Evolutionary conservation across 2,329 filamentous ascomycete species (phyloP), one percentile per base, ranked within the genome.

Genomic region (Aspergillus melleus): DNA sequence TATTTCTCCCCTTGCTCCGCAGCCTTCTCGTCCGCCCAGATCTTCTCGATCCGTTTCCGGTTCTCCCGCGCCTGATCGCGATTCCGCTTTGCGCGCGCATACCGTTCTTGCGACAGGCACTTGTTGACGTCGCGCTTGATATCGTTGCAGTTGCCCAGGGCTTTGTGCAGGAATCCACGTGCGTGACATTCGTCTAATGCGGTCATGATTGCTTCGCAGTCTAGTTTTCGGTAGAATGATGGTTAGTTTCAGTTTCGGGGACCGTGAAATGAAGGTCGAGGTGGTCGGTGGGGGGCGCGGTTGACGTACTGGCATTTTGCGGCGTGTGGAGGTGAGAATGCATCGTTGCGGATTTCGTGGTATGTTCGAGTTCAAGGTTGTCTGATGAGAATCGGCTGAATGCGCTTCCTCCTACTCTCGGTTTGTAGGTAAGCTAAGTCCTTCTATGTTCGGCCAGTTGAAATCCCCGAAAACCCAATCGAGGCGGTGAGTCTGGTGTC

Each of bases 281-380:
- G 6, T 29, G 8, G 6, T 29, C 26, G 26, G 26, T n/a, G 60
- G 44, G 10, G 10, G 52, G 50, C 47, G 47, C 29, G 36, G 52
- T 55, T 72, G 49, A 75, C 79, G 49, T 84, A 96, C 94, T 93
- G 68, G 86, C 83, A 69, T 96, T 96, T 74, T 96, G 89, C 75
- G 95, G 92, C 29, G 92, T 96, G 74, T 98, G 93, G 2, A 99
- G 82, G 80, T 97, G 94, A 57, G 95, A 96, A 91, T 99, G 95
- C 95, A 99, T 99, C 49, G 70, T 16, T 42, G 36, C 14, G 1
- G 16, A 8, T 8, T 42, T 42, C 16, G 36, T 2, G 75, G 6
- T 4, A 22, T 11, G 3, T 59, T 22, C 51, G 61, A 60, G 14
- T 30, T 55, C 30, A 36, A 16, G 32, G 12, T 36, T 36, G 54